Conservation (phyloP, 2,329 filamentous ascomycete species). For the Xylariaceae sp. region DNA sequence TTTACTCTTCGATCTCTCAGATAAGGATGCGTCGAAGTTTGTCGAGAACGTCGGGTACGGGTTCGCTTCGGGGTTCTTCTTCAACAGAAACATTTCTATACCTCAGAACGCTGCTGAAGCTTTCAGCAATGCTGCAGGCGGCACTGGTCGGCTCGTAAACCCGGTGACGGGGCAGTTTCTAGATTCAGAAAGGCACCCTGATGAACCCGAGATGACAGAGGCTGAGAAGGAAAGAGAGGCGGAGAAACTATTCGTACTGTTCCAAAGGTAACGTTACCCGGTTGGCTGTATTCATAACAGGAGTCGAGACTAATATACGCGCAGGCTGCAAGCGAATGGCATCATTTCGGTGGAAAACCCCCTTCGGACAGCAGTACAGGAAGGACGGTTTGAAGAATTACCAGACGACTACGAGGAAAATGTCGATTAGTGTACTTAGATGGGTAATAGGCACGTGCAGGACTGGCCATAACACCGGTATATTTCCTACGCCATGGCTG, state of each 20-base stretch:
- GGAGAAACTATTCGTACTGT: constrained; percentile 82
- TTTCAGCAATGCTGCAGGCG: constrained; percentile 34
- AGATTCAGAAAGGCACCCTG: constrained; percentile 58
- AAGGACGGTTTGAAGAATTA: constrained; percentile 63
- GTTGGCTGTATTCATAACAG: neutral
- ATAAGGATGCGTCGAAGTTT: constrained; percentile 72
- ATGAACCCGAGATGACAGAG: constrained; percentile 71
- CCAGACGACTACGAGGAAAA: constrained; percentile 34
- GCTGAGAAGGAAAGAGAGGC: constrained; percentile 92
- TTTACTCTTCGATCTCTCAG: constrained; percentile 83
- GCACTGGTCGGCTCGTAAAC: constrained; percentile 54
- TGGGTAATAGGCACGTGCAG: neutral
- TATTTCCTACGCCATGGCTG: neutral
- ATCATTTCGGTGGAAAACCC: constrained; percentile 67
- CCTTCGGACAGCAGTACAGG: constrained; percentile 57
- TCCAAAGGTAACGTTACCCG: constrained; percentile 63
- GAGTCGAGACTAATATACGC: constrained; percentile 18
- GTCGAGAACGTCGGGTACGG: constrained; percentile 93
- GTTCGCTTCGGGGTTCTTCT: constrained; percentile 84
- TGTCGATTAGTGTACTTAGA: constrained; percentile 23
- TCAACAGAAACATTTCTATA: constrained; percentile 75
- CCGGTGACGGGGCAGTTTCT: constrained; percentile 83
- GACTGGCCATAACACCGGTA: neutral
- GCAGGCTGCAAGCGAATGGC: constrained; percentile 41
- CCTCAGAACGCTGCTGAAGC: constrained; percentile 62